Evolutionary conservation across 768 basidiomycete genomes (phyloP).

Genomic region (Suillus brevipes): DNA sequence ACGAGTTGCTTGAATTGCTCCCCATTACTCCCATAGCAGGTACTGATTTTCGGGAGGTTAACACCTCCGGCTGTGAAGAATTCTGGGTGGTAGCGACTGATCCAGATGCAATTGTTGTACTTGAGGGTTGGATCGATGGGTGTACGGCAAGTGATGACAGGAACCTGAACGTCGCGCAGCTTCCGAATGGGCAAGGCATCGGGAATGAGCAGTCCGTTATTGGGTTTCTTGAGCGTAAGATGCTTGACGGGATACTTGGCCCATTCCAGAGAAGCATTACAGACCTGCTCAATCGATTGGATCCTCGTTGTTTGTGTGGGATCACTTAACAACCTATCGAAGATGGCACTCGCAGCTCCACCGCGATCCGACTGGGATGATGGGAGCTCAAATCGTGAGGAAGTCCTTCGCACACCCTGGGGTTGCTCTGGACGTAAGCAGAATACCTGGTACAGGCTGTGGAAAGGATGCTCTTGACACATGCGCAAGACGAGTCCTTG

Average conservation of each 20-base stretch:
- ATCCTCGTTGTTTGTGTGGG: constrained; percentile 40
- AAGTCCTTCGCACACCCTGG: constrained; percentile 40
- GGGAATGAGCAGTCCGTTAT: constrained; percentile 45
- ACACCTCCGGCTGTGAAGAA: constrained; percentile 76
- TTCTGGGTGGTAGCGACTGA: constrained; percentile 55
- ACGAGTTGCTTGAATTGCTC: constrained; percentile 77
- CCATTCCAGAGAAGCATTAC: constrained; percentile 71
- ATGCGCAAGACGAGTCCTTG: constrained; percentile 69
- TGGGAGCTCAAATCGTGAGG: constrained; percentile 43
- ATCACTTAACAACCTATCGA: constrained; percentile 53
- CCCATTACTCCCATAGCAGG: constrained; percentile 69
- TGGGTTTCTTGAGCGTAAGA: constrained; percentile 21
- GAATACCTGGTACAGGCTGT: constrained; percentile 87
- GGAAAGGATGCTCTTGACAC: constrained; percentile 91
- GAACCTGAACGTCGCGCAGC: constrained; percentile 63
- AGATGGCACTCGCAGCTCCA: constrained; percentile 63
- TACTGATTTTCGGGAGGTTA: constrained; percentile 79
- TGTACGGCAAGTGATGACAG: constrained; percentile 74
- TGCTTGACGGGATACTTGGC: constrained; percentile 59
- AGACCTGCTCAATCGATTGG: constrained; percentile 56
- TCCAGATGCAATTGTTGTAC: constrained; percentile 72
- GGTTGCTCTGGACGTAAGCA: constrained; percentile 52
- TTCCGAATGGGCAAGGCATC: constrained; percentile 43
- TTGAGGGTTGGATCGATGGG: constrained; percentile 66
- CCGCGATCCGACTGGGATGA: constrained; percentile 58